phyloP scores from a whole-genome alignment of 1,284 basidiomycete genomes.

The Puccinia coronata region DNA sequence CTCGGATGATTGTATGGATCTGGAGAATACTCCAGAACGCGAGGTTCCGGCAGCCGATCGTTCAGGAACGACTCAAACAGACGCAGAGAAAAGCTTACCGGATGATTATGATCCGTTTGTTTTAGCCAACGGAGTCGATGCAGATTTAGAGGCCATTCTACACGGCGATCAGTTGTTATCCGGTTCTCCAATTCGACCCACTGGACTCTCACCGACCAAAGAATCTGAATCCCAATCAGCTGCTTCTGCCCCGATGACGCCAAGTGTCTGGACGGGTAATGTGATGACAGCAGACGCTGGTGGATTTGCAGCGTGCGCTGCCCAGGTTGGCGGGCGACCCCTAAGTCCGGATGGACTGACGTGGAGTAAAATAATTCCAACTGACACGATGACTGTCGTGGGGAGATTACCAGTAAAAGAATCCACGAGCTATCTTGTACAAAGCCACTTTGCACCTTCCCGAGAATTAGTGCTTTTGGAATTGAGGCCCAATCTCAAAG shows the following conservation, averaged over 20 bases:
- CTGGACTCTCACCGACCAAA: slow-evolving; percentile 4
- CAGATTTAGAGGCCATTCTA: slow-evolving; percentile 47
- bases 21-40: slow-evolving; percentile 43
- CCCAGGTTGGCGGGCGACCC: slow-evolving; percentile 55
- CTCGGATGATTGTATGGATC: slow-evolving; percentile 46
- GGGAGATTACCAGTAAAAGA: slow-evolving; percentile 54
- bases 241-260: slow-evolving; percentile 30
- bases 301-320: slow-evolving; percentile 54
- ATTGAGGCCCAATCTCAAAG: slow-evolving; percentile 53
- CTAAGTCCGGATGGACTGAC: slow-evolving; percentile 52
- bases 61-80: neutral
- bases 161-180: slow-evolving; percentile 43
- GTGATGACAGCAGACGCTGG: slow-evolving; percentile 55
- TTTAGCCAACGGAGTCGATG: slow-evolving; percentile 41
- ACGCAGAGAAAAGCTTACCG: slow-evolving; percentile 17
- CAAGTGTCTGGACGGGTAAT: slow-evolving; percentile 54
- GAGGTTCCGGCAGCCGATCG: neutral
- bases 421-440: slow-evolving; percentile 56
- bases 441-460: slow-evolving; percentile 54
- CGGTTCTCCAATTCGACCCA: neutral
- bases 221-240: slow-evolving; percentile 7
- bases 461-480: slow-evolving; percentile 56
- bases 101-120: slow-evolving; percentile 50
- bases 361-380: slow-evolving; percentile 54
- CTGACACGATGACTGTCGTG: slow-evolving; percentile 51